phyloP scores from a whole-genome alignment of 2,329 filamentous ascomycete species.

The Herpomyces periplanetae region DNA sequence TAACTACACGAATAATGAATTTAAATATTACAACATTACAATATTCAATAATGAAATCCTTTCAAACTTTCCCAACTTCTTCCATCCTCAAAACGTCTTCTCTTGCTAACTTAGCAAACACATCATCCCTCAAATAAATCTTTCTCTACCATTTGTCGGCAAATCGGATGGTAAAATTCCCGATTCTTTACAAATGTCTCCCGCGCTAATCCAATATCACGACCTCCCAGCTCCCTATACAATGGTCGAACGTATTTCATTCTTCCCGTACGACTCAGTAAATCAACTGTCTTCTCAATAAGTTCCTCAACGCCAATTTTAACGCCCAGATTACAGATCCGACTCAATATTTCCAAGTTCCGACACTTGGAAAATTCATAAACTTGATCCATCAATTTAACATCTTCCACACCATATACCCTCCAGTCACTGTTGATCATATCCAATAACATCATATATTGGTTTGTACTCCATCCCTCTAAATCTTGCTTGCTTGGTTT shows the following conservation, averaged over 20 bases:
- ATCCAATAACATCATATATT: constrained; percentile 66
- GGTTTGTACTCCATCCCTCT: constrained; percentile 35
- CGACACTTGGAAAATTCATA: constrained; percentile 34
- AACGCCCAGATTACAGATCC: constrained; percentile 44
- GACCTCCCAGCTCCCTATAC: constrained; percentile 31
- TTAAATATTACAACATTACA: too few species aligned
- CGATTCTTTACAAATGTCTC: constrained; percentile 52
- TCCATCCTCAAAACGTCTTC: too few species aligned
- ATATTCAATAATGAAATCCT: too few species aligned
- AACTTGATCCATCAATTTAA: constrained; percentile 26
- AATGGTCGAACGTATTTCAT: constrained; percentile 92
- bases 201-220: constrained; percentile 31
- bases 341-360: constrained; percentile 49
- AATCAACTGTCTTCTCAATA: constrained; percentile 26
- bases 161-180: constrained; percentile 88
- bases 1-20: too few species aligned
- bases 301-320: constrained; percentile 25
- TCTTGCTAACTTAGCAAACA: too few species aligned
- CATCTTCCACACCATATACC: constrained; percentile 20
- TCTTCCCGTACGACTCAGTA: constrained; percentile 43
- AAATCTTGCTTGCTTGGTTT: constrained; percentile 27
- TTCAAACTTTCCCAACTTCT: too few species aligned
- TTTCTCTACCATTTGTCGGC: constrained; percentile 48
- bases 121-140: too few species aligned
- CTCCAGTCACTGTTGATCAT: constrained; percentile 24